phyloP scores from a whole-genome alignment of 2,329 filamentous ascomycete species.

The Penicillium hesseltinei region DNA sequence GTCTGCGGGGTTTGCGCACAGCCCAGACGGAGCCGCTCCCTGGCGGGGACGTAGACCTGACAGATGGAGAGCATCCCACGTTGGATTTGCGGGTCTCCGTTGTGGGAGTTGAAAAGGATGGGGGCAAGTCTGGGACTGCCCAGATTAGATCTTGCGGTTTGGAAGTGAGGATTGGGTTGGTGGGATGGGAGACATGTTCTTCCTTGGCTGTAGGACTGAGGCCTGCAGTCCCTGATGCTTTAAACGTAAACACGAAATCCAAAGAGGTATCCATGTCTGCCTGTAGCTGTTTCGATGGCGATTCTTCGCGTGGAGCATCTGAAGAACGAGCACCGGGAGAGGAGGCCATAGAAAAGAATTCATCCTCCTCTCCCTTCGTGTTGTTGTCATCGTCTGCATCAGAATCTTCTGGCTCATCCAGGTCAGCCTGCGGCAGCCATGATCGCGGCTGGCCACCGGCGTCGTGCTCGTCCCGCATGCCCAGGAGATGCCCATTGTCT shows the following conservation, averaged over 20 bases:
- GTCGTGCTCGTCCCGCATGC: constrained; percentile 60
- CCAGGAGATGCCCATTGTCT: constrained; percentile 78
- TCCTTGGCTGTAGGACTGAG: constrained; percentile 2
- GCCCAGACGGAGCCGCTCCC: constrained; percentile 41
- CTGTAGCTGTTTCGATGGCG: background rate
- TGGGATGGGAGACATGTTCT: background rate
- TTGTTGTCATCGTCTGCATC: constrained; percentile 4
- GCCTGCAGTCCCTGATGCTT: constrained; percentile 9
- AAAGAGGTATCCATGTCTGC: background rate
- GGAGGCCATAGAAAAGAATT: background rate
- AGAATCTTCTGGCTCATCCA: constrained; percentile 8
- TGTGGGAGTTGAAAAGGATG: constrained; percentile 19
- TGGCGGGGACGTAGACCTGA: constrained; percentile 33
- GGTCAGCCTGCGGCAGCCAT: constrained; percentile 23
- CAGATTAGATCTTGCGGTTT: constrained; percentile 19
- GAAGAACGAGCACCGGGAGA: background rate
- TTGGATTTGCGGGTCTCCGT: constrained; percentile 14
- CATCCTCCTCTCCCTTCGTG: constrained; percentile 4
- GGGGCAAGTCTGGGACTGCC: constrained; percentile 22
- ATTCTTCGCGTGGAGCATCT: background rate
- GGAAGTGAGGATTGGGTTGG: constrained; percentile 3
- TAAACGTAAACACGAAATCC: constrained; percentile 9
- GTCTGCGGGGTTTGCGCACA: constrained; percentile 27
- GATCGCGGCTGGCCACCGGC: constrained; percentile 32
- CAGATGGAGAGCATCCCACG: constrained; percentile 7